Evolutionary conservation across 2,329 filamentous ascomycete genomes (phyloP).

Genomic region (Neoscytalidium dimidiatum): DNA sequence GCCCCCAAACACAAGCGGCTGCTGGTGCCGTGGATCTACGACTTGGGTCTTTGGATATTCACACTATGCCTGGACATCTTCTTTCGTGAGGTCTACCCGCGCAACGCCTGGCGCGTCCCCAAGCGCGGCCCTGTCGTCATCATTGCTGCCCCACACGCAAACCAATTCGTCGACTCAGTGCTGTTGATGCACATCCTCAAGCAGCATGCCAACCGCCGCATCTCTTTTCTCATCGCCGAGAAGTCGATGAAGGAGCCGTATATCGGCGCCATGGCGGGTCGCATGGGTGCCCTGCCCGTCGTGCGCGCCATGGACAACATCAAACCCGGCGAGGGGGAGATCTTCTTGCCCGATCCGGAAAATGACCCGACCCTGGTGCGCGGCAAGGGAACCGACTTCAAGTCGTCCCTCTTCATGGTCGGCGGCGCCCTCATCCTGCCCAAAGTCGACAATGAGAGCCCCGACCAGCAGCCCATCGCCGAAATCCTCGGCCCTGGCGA

Average conservation of each 20-base stretch:
- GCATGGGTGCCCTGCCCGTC: slow-evolving; percentile 19
- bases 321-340: slow-evolving; percentile 17
- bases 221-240: slow-evolving; percentile 20
- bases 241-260: slow-evolving; percentile 18
- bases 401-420: not conserved
- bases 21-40: slow-evolving; percentile 20
- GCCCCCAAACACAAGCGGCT: not conserved
- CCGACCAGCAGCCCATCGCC: slow-evolving; percentile 18
- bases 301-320: slow-evolving; percentile 19
- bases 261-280: slow-evolving; percentile 13
- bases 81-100: slow-evolving; percentile 20
- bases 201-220: slow-evolving; percentile 7
- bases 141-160: slow-evolving; percentile 19
- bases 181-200: slow-evolving; percentile 18
- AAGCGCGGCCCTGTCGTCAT: slow-evolving; percentile 12
- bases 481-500: slow-evolving; percentile 14
- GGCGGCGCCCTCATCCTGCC: slow-evolving; percentile 11
- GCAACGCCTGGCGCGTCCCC: slow-evolving; percentile 6
- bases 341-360: slow-evolving; percentile 19
- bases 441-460: slow-evolving; percentile 7
- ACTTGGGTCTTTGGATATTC: slow-evolving; percentile 12
- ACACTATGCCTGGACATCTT: slow-evolving; percentile 20
- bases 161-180: slow-evolving; percentile 21
- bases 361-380: slow-evolving; percentile 17
- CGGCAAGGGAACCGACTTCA: slow-evolving; percentile 17